Evolutionary conservation across 139 green algal genomes (phyloP).

Genomic region (Diplosphaera chodatii): DNA sequence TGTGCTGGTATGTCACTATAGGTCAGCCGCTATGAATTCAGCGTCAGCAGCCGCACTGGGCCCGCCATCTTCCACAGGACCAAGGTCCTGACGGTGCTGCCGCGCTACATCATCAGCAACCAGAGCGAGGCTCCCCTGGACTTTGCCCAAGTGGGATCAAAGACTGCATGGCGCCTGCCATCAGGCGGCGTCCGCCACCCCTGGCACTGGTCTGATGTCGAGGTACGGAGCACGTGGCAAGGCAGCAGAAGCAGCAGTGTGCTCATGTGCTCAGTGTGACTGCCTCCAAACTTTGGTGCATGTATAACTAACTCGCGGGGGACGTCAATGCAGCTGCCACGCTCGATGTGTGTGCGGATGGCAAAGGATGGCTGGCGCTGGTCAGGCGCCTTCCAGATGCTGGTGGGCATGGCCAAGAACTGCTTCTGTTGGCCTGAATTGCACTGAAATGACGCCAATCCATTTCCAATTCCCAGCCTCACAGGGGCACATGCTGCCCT

Average conservation of each 20-base stretch:
- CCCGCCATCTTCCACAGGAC: constrained; percentile 28
- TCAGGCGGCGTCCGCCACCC: not conserved
- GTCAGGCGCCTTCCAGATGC: constrained; percentile 32
- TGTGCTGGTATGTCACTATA: no score
- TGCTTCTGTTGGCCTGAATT: no score
- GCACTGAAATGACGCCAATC: no score
- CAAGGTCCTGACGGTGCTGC: constrained; percentile 12
- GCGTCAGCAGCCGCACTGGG: constrained; percentile 27
- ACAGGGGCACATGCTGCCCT: no score
- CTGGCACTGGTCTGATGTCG: not conserved
- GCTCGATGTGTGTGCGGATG: constrained; percentile 24
- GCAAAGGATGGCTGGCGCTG: constrained; percentile 15
- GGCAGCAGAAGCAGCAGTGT: no score
- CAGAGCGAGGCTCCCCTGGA: not conserved
- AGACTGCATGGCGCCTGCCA: not conserved
- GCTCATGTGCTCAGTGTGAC: no score
- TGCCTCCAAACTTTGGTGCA: no score
- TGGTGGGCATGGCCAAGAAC: no score
- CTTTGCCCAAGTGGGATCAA: not conserved
- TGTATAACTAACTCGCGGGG: no score
- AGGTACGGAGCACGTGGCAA: no score
- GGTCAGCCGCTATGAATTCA: constrained; percentile 30
- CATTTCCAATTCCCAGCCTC: no score
- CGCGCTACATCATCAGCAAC: constrained; percentile 1
- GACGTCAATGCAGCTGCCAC: no score